A percentile compares a stretch with the other conserved stretches of the same genome.
Conservation (phyloP, 2,329 filamentous ascomycete species). For the Penicillium sp. region DNA sequence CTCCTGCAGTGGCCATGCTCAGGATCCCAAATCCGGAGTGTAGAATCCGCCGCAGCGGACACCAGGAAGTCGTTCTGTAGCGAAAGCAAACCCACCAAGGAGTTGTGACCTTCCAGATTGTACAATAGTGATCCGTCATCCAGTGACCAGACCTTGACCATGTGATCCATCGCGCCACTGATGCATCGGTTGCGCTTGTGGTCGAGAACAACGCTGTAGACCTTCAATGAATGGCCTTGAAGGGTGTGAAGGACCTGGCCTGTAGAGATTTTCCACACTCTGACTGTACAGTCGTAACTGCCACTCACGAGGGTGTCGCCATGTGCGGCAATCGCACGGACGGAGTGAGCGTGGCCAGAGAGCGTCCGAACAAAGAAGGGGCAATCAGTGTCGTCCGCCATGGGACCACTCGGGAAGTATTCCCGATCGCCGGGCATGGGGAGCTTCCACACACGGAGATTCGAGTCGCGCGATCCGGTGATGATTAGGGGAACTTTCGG, state of each 20-base stretch:
- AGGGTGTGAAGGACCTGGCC: conserved; percentile 81
- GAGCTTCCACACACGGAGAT: conserved; percentile 87
- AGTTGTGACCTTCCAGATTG: conserved; percentile 86
- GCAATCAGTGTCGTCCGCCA: conserved; percentile 69
- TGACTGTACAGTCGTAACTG: conserved; percentile 90
- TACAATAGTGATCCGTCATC: conserved; percentile 77
- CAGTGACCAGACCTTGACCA: conserved; percentile 96
- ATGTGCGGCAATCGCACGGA: conserved; percentile 90
- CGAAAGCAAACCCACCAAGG: conserved; percentile 86
- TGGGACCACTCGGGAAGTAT: conserved; percentile 72
- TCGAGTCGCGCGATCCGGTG: conserved; percentile 91
- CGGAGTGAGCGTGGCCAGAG: conserved; percentile 82
- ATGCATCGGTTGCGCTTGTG: conserved; percentile 90
- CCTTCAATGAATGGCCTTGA: conserved; percentile 82
- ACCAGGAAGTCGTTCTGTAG: conserved; percentile 84
- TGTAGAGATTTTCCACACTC: conserved; percentile 96
- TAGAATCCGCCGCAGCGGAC: conserved; percentile 91
- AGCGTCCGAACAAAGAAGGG: conserved; percentile 90
- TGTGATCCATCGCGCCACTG: conserved; percentile 95
- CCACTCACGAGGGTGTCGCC: conserved; percentile 95
- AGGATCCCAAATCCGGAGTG: conserved; percentile 93
- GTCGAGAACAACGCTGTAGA: conserved; percentile 94
- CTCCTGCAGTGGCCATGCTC: conserved; percentile 86
- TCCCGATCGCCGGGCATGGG: conserved; percentile 70
- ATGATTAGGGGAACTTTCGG: conserved; percentile 94